These are phyloP conservation scores for Oryza glaberrima DNA, from an alignment of 176 grass and related monocot genomes.

Conservation along the genomic window DNA sequence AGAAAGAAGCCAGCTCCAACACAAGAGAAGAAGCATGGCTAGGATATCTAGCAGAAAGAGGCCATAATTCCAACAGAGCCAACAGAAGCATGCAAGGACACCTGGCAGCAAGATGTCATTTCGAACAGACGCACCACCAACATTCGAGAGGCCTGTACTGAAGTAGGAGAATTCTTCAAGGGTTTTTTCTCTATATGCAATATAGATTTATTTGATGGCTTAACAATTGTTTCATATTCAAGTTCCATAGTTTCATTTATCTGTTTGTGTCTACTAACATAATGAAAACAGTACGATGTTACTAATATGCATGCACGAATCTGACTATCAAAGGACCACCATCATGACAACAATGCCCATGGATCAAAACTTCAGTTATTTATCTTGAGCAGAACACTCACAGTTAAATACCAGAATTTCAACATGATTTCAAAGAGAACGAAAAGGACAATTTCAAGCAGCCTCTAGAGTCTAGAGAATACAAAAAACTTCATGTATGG, in stretches of 20 bases:
- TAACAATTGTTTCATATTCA: slow-evolving; percentile 9
- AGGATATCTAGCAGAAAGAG: background rate
- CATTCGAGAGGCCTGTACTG: background rate
- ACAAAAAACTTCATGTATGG: background rate
- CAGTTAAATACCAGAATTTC: background rate
- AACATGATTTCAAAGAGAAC: background rate
- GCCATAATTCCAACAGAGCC: background rate
- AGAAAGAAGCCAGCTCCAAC: background rate
- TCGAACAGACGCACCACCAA: background rate
- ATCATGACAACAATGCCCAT: background rate
- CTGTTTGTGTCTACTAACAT: background rate
- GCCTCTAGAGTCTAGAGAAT: slow-evolving; percentile 2
- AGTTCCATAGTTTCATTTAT: background rate
- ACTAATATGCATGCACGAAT: background rate
- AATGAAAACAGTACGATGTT: slow-evolving; percentile 10
- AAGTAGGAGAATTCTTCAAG: slow-evolving; percentile 15
- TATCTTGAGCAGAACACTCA: slow-evolving; percentile 7
- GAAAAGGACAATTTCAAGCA: background rate
- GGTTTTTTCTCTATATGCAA: background rate
- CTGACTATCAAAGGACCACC: background rate
- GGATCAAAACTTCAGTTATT: background rate
- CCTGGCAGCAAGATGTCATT: background rate
- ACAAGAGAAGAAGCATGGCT: background rate
- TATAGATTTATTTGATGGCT: background rate
- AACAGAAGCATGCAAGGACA: background rate